Conservation (phyloP, 139 green algal genomes). For the Volvox reticuliferus region DNA sequence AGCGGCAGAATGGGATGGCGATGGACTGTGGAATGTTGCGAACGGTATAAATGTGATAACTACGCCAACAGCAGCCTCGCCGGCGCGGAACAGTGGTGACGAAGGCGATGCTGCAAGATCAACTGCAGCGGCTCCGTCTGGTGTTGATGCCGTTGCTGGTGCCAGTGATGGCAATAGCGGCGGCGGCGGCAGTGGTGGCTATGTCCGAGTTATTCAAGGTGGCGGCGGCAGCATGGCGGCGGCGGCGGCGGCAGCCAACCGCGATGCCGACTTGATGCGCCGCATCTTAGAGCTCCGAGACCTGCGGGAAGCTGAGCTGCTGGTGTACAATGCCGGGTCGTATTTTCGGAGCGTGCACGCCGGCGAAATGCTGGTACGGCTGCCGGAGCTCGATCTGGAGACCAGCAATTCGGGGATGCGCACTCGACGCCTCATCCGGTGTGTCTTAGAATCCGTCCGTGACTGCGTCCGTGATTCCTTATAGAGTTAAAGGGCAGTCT, state of each 20-base stretch:
- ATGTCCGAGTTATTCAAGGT: not conserved
- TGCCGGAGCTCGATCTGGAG: conserved; percentile 26
- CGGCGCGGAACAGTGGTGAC: too few species aligned
- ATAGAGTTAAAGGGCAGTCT: too few species aligned
- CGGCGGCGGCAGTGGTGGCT: not conserved
- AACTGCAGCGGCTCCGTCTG: too few species aligned
- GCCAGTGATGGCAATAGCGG: not conserved
- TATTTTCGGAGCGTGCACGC: conserved; percentile 6
- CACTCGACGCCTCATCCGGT: conserved; percentile 18
- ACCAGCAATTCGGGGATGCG: conserved; percentile 10
- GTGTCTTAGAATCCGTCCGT: not conserved
- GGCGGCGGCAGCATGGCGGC: not conserved
- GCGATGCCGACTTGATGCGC: not conserved
- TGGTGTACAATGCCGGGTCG: not conserved
- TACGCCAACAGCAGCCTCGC: too few species aligned
- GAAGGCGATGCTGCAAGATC: too few species aligned
- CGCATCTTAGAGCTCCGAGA: not conserved
- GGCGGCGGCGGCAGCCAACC: not conserved
- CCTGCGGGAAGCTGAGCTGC: conserved; percentile 33
- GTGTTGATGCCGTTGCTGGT: too few species aligned
- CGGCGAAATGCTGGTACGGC: conserved; percentile 14
- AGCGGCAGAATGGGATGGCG: too few species aligned
- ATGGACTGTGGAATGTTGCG: too few species aligned
- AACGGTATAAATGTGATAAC: too few species aligned
- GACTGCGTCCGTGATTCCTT: too few species aligned